Conservation (phyloP, 345 rosid genomes). For the Gossypium mustelinum region DNA sequence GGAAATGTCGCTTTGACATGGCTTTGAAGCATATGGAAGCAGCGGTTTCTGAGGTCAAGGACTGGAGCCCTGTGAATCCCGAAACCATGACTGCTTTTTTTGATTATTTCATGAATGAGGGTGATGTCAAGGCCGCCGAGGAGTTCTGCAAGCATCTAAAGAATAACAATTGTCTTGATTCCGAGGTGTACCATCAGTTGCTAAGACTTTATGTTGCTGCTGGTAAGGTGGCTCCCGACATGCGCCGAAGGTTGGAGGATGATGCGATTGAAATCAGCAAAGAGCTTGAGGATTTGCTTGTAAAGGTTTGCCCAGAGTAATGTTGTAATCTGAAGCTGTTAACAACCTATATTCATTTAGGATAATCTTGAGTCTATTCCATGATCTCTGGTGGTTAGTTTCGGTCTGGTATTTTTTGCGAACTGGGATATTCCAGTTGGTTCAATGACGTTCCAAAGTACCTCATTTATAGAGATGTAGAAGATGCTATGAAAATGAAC, state of each 20-base stretch:
- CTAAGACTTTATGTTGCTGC: slow-evolving; percentile 56
- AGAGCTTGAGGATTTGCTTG: slow-evolving; percentile 54
- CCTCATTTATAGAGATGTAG: neutral
- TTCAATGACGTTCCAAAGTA: neutral
- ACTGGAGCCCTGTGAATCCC: slow-evolving; percentile 41
- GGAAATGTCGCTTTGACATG: slow-evolving; percentile 31
- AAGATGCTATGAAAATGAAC: neutral
- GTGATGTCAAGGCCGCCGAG: slow-evolving; percentile 65
- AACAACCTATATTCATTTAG: neutral
- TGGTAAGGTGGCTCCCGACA: slow-evolving; percentile 50
- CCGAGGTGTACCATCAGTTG: slow-evolving; percentile 32
- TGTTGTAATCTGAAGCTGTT: neutral
- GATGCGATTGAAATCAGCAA: slow-evolving; percentile 42
- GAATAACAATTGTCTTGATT: slow-evolving; percentile 29
- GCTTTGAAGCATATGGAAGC: slow-evolving; percentile 51
- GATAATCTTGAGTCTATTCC: neutral
- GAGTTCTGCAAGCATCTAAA: slow-evolving; percentile 43
- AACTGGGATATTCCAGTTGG: neutral
- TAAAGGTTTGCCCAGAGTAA: slow-evolving; percentile 34
- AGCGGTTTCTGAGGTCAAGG: slow-evolving; percentile 34
- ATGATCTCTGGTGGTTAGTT: neutral
- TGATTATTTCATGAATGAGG: slow-evolving; percentile 38
- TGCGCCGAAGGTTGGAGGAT: slow-evolving; percentile 46
- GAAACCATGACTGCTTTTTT: slow-evolving; percentile 39
- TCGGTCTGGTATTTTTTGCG: neutral